These are phyloP conservation scores for Microascus cirrosus DNA, from an alignment of 2,329 filamentous ascomycete species.

Conservation along the genomic window DNA sequence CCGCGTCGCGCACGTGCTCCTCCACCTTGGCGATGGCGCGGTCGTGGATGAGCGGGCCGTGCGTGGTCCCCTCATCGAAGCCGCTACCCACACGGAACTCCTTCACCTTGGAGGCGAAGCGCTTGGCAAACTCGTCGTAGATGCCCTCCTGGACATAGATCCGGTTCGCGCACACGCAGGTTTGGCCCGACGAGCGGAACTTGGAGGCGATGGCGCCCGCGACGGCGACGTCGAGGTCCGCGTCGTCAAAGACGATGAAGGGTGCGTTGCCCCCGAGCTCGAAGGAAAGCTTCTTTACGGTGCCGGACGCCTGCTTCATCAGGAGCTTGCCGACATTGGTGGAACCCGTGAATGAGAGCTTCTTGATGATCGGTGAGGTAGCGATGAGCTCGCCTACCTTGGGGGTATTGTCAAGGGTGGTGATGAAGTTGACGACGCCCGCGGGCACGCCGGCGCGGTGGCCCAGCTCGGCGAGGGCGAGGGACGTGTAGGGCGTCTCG, in stretches of 20 bases:
- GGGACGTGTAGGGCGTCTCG: constrained; percentile 80
- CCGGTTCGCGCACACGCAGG: constrained; percentile 55
- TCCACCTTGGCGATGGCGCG: constrained; percentile 52
- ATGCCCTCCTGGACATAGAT: constrained; percentile 49
- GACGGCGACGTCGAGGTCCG: constrained; percentile 57
- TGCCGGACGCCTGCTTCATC: constrained; percentile 59
- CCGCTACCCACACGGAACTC: constrained; percentile 47
- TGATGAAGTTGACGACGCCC: constrained; percentile 81
- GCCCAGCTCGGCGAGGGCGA: constrained; percentile 74
- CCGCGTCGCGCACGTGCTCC: constrained; percentile 50
- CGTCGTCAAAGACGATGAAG: constrained; percentile 68
- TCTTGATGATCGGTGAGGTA: constrained; percentile 38
- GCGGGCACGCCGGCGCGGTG: constrained; percentile 76
- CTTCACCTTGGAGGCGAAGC: constrained; percentile 39
- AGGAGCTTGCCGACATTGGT: constrained; percentile 33
- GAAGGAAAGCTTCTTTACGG: constrained; percentile 63
- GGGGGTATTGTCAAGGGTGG: constrained; percentile 63
- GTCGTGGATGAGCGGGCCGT: constrained; percentile 54
- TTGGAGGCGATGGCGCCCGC: constrained; percentile 56
- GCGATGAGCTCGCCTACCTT: constrained; percentile 54
- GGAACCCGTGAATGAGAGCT: constrained; percentile 63
- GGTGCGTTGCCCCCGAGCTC: constrained; percentile 66
- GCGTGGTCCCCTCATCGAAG: constrained; percentile 41
- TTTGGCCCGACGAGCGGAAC: constrained; percentile 63
- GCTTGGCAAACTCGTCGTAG: constrained; percentile 44